Evolutionary conservation across 371 early-diverging fungal genomes (phyloP).

Genomic region (Mortierella sp.): DNA sequence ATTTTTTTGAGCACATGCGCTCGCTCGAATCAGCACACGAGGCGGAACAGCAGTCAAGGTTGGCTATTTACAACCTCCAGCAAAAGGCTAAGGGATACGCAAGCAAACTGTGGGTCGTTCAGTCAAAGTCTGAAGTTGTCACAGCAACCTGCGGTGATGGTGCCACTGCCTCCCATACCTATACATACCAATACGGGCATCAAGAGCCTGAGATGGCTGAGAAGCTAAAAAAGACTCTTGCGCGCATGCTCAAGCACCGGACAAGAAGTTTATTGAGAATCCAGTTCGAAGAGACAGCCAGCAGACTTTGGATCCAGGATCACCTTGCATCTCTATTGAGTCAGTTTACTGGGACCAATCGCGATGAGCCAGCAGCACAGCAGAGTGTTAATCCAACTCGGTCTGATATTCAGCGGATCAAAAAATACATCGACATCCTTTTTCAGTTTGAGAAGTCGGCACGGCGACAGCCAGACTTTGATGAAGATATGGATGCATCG

Average conservation of each 20-base stretch:
- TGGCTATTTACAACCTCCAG: slow-evolving; percentile 30
- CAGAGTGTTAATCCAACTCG: slow-evolving; percentile 2
- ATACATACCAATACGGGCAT: slow-evolving; percentile 49
- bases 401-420: slow-evolving; percentile 5
- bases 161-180: slow-evolving; percentile 45
- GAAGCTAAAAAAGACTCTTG: slow-evolving; percentile 49
- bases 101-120: slow-evolving; percentile 51
- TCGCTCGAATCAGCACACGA: slow-evolving; percentile 34
- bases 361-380: not conserved
- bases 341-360: slow-evolving; percentile 48
- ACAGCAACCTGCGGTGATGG: slow-evolving; percentile 52
- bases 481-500: slow-evolving; percentile 11
- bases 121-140: slow-evolving; percentile 41
- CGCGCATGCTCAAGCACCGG: slow-evolving; percentile 42
- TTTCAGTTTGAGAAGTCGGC: slow-evolving; percentile 42
- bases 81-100: slow-evolving; percentile 52
- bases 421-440: slow-evolving; percentile 33
- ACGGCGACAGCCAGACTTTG: slow-evolving; percentile 40
- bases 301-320: slow-evolving; percentile 64
- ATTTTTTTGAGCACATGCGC: slow-evolving; percentile 20
- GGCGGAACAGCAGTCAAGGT: slow-evolving; percentile 31
- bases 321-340: slow-evolving; percentile 53
- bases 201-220: slow-evolving; percentile 45
- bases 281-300: slow-evolving; percentile 55
- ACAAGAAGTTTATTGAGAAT: slow-evolving; percentile 39